Percentiles rank a stretch among this genome's conserved stretches.
Evolutionary conservation across 305 asterid species (phyloP).

Genomic region (Rubia peregrina): DNA sequence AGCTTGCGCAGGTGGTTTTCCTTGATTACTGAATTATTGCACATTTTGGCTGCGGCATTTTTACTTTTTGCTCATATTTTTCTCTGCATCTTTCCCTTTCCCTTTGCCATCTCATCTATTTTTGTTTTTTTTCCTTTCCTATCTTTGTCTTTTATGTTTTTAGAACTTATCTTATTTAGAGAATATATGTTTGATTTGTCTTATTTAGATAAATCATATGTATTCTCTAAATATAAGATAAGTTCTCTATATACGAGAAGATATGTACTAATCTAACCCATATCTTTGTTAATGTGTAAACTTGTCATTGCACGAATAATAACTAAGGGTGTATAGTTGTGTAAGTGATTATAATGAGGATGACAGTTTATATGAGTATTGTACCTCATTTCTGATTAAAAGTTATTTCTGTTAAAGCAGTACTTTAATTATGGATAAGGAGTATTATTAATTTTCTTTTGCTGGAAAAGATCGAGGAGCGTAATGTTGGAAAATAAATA

Average conservation of each 20-base stretch:
- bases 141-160: background rate
- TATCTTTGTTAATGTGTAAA: background rate
- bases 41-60: background rate
- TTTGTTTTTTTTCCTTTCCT: background rate
- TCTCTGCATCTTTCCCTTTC: background rate
- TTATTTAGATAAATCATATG: too few species aligned
- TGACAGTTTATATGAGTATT: too few species aligned
- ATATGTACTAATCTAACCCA: background rate
- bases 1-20: slow-evolving; percentile 86
- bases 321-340: background rate
- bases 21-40: slow-evolving; percentile 6
- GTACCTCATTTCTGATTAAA: background rate
- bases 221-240: background rate
- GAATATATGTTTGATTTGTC: background rate
- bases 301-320: background rate
- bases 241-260: background rate
- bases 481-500: background rate
- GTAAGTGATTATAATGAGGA: background rate
- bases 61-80: background rate
- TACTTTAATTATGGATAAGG: background rate
- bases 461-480: background rate
- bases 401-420: background rate
- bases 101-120: background rate
- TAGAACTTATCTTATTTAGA: background rate
- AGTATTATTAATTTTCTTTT: background rate